Percentiles rank a stretch among this genome's conserved stretches.
Conservation (phyloP, 2,329 filamentous ascomycete species). For the Penicillium thymicola region DNA sequence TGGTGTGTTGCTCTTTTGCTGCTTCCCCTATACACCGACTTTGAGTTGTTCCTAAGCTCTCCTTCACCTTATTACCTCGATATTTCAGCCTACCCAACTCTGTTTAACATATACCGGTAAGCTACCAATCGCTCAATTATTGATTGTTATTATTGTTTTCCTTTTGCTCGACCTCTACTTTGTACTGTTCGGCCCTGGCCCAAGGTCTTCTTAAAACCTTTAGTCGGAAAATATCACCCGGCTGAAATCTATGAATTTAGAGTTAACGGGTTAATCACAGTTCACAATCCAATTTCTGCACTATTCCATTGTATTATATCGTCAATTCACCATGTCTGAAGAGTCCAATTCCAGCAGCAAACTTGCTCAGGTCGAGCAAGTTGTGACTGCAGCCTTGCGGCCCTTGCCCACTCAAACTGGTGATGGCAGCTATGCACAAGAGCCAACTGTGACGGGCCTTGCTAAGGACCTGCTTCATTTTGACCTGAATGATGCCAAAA, state of each 20-base stretch:
- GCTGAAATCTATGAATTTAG: not conserved
- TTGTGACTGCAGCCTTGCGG: conserved; percentile 42
- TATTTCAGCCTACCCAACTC: not conserved
- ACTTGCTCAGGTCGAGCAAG: conserved; percentile 38
- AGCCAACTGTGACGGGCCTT: conserved; percentile 34
- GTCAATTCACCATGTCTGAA: conserved; percentile 19
- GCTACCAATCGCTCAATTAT: not conserved
- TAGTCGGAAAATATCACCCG: not conserved
- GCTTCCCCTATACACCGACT: not conserved
- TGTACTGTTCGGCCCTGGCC: not conserved
- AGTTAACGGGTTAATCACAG: not conserved
- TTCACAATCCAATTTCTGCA: not conserved
- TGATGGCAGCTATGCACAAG: conserved; percentile 40
- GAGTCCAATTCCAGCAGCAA: conserved; percentile 28
- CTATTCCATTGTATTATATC: not conserved
- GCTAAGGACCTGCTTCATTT: conserved; percentile 48
- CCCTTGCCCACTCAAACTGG: conserved; percentile 44
- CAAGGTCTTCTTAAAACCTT: not conserved
- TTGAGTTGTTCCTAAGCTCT: not conserved
- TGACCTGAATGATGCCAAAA: conserved; percentile 46
- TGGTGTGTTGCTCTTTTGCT: not conserved
- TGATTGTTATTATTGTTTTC: not conserved
- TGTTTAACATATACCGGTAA: not conserved
- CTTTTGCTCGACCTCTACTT: not conserved
- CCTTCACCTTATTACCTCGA: not conserved